A percentile compares a stretch with the other conserved stretches of the same genome.
Evolutionary conservation across 2,329 filamentous ascomycete genomes (phyloP).

Genomic region (Parascedosporium putredinis): DNA sequence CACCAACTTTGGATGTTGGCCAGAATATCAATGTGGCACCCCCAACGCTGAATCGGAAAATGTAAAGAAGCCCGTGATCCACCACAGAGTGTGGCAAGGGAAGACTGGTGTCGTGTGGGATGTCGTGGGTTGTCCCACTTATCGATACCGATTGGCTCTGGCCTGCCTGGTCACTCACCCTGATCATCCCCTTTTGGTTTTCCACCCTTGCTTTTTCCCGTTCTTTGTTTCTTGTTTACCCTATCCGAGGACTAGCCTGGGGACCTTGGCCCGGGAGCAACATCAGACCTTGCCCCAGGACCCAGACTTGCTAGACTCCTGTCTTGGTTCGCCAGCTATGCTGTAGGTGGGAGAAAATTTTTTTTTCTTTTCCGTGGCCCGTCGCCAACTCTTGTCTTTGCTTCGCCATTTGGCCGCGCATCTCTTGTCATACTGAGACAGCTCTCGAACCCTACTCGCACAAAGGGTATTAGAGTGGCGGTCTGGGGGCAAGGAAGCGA

Average conservation of each 20-base stretch:
- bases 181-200: constrained; percentile 1
- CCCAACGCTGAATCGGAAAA: neutral
- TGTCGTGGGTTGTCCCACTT: neutral
- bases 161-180: neutral
- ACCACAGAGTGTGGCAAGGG: neutral
- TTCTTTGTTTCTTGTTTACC: neutral
- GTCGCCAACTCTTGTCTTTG: too few species aligned
- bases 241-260: neutral
- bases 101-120: neutral
- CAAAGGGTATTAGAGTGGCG: neutral
- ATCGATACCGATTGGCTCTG: neutral
- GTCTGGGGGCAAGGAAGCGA: too few species aligned
- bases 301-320: neutral
- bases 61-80: neutral
- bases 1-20: too few species aligned
- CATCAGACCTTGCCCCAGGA: neutral
- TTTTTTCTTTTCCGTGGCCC: neutral
- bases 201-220: constrained; percentile 1
- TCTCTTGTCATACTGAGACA: too few species aligned
- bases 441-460: neutral
- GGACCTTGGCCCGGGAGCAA: neutral
- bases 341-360: neutral
- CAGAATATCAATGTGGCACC: too few species aligned
- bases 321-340: neutral
- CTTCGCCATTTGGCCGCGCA: too few species aligned